These are phyloP conservation scores for Fusarium nanum DNA, from an alignment of 2,329 filamentous ascomycete species.

Conservation along the genomic window DNA sequence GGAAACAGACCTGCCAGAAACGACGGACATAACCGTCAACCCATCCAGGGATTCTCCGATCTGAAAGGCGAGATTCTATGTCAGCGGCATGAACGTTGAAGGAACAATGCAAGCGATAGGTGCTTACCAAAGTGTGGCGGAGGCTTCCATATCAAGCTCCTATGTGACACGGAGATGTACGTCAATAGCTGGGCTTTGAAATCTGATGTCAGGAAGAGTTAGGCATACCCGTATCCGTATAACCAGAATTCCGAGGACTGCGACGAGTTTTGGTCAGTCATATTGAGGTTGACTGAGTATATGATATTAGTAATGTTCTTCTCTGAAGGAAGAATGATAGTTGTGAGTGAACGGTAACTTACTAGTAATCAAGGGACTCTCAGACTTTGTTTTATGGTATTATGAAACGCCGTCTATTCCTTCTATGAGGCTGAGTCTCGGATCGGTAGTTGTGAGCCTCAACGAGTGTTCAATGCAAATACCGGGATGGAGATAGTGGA, in stretches of 20 bases:
- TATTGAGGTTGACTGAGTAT: conserved; percentile 37
- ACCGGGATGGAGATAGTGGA: conserved; percentile 11
- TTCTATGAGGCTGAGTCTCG: not conserved
- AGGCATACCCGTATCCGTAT: conserved; percentile 89
- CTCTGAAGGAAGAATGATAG: not conserved
- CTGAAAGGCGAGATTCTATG: conserved; percentile 59
- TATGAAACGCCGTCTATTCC: not conserved
- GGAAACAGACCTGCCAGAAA: conserved; percentile 90
- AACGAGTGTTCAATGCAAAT: not conserved
- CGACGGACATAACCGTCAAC: conserved; percentile 93
- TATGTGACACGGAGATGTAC: conserved; percentile 33
- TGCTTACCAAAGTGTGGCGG: conserved; percentile 96
- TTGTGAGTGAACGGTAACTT: not conserved
- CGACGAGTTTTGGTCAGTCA: conserved; percentile 53
- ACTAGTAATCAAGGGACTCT: not conserved
- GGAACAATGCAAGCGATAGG: conserved; percentile 1
- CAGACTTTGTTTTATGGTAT: not conserved
- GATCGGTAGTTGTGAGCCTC: conserved; percentile 11
- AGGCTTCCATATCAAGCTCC: conserved; percentile 98
- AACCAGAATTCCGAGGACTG: conserved; percentile 82
- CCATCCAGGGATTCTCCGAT: conserved; percentile 86
- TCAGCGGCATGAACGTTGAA: conserved; percentile 14
- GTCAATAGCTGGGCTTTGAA: conserved; percentile 20
- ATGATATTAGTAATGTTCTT: conserved; percentile 30
- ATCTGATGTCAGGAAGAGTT: conserved; percentile 2